Evolutionary conservation across 345 rosid species (phyloP).

Genomic region (thale cress (Arabidopsis thaliana)): DNA sequence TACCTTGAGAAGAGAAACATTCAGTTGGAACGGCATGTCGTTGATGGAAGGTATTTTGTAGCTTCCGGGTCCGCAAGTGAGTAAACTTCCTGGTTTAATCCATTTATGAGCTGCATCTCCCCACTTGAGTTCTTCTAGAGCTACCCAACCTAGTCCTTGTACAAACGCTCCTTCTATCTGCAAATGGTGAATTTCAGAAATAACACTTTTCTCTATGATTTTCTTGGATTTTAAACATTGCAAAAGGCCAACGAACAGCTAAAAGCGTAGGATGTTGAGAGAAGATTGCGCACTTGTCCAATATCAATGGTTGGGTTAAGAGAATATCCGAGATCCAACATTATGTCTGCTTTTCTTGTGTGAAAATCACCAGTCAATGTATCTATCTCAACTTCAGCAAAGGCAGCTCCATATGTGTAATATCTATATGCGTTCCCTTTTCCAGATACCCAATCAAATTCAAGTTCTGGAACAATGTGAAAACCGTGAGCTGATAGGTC

Average conservation of each 20-base stretch:
- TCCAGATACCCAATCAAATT: slow-evolving; percentile 83
- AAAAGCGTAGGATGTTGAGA: background rate
- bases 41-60: slow-evolving; percentile 95
- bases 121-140: slow-evolving; percentile 96
- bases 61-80: slow-evolving; percentile 85
- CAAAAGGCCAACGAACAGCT: background rate
- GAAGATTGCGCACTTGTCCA: slow-evolving; percentile 68
- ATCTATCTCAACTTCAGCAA: slow-evolving; percentile 93
- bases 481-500: slow-evolving; percentile 96
- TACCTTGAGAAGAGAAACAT: slow-evolving; percentile 88
- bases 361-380: slow-evolving; percentile 92
- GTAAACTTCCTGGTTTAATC: slow-evolving; percentile 78
- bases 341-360: slow-evolving; percentile 69
- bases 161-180: slow-evolving; percentile 98
- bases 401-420: slow-evolving; percentile 87
- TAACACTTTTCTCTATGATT: background rate
- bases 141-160: slow-evolving; percentile 96
- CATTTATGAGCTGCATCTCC: slow-evolving; percentile 91
- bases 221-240: background rate
- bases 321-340: slow-evolving; percentile 88
- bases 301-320: slow-evolving; percentile 93
- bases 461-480: slow-evolving; percentile 76
- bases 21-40: slow-evolving; percentile 77
- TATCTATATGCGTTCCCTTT: slow-evolving; percentile 80
- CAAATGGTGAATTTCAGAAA: slow-evolving; percentile 3